Evolutionary conservation across 225 moss, liverwort and hornwort species (phyloP).

Genomic region (Physcomitrellopsis africana): DNA sequence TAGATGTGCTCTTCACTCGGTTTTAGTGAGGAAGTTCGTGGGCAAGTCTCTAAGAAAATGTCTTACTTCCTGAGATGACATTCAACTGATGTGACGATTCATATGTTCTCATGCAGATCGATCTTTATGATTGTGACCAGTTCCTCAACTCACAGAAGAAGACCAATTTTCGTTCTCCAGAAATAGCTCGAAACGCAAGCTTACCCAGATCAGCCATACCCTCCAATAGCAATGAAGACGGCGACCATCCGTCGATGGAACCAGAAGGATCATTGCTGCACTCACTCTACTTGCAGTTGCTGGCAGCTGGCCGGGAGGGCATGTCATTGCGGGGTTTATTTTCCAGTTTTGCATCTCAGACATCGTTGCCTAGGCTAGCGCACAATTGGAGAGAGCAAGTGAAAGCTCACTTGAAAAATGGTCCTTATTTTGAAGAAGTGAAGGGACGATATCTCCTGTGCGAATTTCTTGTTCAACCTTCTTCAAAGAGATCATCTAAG

Average conservation of each 20-base stretch:
- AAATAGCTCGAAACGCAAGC: constrained; percentile 1
- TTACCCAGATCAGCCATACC: constrained; percentile 23
- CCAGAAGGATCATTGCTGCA: constrained; percentile 48
- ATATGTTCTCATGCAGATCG: constrained; percentile 29
- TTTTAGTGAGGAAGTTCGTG: not conserved
- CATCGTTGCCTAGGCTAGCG: constrained; percentile 33
- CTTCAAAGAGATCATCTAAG: constrained; percentile 30
- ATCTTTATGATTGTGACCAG: constrained; percentile 19
- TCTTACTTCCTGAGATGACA: constrained; percentile 15
- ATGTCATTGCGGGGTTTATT: constrained; percentile 38
- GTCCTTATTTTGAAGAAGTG: constrained; percentile 46
- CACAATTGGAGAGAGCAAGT: constrained; percentile 43
- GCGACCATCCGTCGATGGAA: constrained; percentile 45
- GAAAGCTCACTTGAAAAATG: constrained; percentile 34
- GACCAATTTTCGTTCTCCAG: not conserved
- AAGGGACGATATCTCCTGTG: constrained; percentile 47
- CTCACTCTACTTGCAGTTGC: constrained; percentile 43
- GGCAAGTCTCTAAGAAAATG: not conserved
- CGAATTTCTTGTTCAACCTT: constrained; percentile 44
- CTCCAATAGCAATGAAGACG: constrained; percentile 30
- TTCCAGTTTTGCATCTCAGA: constrained; percentile 40
- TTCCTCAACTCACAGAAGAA: constrained; percentile 25
- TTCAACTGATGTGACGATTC: not conserved
- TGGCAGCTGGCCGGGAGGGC: constrained; percentile 42
- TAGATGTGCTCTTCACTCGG: not conserved